Base-by-base conservation (phyloP, 2,329 filamentous ascomycete species). In the Alternaria infectoria region DNA sequence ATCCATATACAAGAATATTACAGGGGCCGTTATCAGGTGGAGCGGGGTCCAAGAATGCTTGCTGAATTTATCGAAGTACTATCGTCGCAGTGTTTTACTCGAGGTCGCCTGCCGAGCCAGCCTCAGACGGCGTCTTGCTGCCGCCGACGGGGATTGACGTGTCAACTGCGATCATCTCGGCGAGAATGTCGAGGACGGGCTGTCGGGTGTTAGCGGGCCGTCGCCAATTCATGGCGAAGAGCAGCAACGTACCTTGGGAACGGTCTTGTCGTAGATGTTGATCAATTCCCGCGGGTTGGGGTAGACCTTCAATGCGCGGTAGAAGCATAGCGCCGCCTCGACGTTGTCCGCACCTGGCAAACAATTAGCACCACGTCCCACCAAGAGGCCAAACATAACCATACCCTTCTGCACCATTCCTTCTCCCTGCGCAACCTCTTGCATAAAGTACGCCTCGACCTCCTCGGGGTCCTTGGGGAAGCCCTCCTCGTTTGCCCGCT, bases 241-340 rank as follows among this genome's bases (percentile, higher is more conserved):
- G 40, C 32, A 12, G 25, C 49, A 21, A 60, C 79, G 64, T 81
- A 93, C 94, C 91, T 97, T 97, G 74, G 95, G 91, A 49, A 98
- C 94, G 30, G 96, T 98, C 88, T 97, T 97, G 82, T 99, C 96
- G 83, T 99, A 99, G 81, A 99, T 97, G 76, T 88, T 88, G 80
- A 99, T 97, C 74, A 99, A 86, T 78, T 98, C 96, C 74, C 90
- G 88, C 12, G 95, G 96, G 75, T 93, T 91, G 56, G 96, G 96
- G 84, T 99, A 99, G 73, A 98, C 96, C 88, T 99, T 99, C 71
- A 99, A 88, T 47, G 94, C 96, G 87, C 94, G 96, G 88, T 98
- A 99, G 84, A 99, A 99, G 81, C 92, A 93, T 65, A 98, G 85
- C 51, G 96, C 95, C 55, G 96, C 93, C 70, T 97, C 94, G 62